Conservation (phyloP, 2,329 filamentous ascomycete species). For the Rhynchosporium secalis region DNA sequence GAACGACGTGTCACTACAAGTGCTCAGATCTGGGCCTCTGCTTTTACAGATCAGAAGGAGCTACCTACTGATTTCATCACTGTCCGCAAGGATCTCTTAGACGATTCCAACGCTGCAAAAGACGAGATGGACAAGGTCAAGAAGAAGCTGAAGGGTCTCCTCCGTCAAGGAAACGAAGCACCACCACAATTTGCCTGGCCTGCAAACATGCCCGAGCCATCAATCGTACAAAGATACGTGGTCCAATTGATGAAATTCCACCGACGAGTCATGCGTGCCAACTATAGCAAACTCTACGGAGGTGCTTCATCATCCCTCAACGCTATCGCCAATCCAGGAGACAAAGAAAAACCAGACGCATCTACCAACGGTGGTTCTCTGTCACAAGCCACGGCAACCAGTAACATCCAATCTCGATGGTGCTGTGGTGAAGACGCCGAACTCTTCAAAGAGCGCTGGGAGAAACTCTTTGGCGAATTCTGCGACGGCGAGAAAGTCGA, state of each 20-base stretch:
- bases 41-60: slow-evolving; percentile 86
- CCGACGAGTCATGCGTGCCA: slow-evolving; percentile 89
- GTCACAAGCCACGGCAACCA: slow-evolving; percentile 62
- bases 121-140: slow-evolving; percentile 99
- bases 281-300: slow-evolving; percentile 77
- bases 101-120: slow-evolving; percentile 97
- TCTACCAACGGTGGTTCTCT: slow-evolving; percentile 49
- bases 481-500: slow-evolving; percentile 97
- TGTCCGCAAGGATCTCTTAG: slow-evolving; percentile 89
- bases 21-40: slow-evolving; percentile 91
- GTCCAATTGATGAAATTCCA: slow-evolving; percentile 98
- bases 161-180: slow-evolving; percentile 89
- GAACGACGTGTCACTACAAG: slow-evolving; percentile 93
- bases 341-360: slow-evolving; percentile 37
- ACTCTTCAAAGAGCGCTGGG: slow-evolving; percentile 94
- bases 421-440: slow-evolving; percentile 95
- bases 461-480: slow-evolving; percentile 96
- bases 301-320: slow-evolving; percentile 64
- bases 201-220: slow-evolving; percentile 89
- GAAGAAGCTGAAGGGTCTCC: slow-evolving; percentile 93
- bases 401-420: slow-evolving; percentile 84
- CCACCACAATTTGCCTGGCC: slow-evolving; percentile 99
- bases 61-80: slow-evolving; percentile 83
- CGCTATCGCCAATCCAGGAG: slow-evolving; percentile 53
- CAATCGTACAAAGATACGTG: slow-evolving; percentile 86